Evolutionary conservation across 345 rosid genomes (phyloP), one percentile per base, ranked within the genome.

Genomic region (Lepidium aucheri): DNA sequence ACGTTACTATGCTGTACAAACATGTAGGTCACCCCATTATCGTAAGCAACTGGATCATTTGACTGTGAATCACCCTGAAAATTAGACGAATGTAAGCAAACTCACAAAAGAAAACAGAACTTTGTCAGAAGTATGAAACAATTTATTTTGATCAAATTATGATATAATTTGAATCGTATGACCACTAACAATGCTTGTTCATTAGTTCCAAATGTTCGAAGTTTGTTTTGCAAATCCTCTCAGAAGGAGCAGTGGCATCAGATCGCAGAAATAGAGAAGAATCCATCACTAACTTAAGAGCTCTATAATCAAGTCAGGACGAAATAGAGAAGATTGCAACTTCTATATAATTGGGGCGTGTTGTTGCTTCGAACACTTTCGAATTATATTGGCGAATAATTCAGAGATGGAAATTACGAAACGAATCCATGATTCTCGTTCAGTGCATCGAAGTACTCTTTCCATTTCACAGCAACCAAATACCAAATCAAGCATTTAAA

Each of bases 41-140:
- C 99, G 41, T 87, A 86, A 50, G 88, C 96, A 46, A 90, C 97
- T n/a, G 99, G 99, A 85, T 94, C 93, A 75, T 88, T 96, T 6
- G 93, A 86, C 74, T 94, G 91, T 67, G 92, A 89, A 85, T 94
- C 99, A 43, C 96, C 97, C 99, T 94, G 77, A 39, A 57, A 6
- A 73, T 9, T 41, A 65, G 8, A 65, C 8, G 8, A 54, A 54
- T 22, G 3, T 39, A 62, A 56, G 51, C 22, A 53, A 60, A 41
- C 51, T 24, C 33, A 57, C 34, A 28, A 59, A 60, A 60, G 33
- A 12, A 57, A 55, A 9, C 15, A 26, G 34, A 18, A 55, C 6
- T 53, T n/a, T 7, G 3, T 45, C 20, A 36, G 32, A 53, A n/a
- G 53, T 9, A 43, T 4, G 14, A 35, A 17, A 4, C 14, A 6